These are phyloP conservation scores for Botryotinia globosa DNA, from an alignment of 2,329 filamentous ascomycete species.

Conservation along the genomic window DNA sequence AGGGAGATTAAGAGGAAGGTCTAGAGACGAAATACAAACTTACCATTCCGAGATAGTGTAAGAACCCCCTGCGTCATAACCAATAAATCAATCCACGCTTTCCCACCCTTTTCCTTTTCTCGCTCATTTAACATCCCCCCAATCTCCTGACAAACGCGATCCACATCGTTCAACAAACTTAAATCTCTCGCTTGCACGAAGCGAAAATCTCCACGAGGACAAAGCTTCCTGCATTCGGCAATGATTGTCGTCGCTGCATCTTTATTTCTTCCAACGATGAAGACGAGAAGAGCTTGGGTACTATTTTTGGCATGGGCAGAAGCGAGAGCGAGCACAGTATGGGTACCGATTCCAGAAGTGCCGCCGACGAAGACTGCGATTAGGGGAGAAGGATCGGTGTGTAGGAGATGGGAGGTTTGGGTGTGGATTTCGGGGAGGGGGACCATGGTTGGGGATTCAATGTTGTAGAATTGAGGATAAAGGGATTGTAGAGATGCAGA, in stretches of 20 bases:
- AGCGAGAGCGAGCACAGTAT: not conserved
- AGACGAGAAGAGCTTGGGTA: not conserved
- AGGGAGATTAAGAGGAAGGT: too few relatives aligned
- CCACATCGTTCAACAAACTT: not conserved
- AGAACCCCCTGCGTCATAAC: not conserved
- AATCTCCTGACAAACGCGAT: not conserved
- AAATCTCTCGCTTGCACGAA: not conserved
- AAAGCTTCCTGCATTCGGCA: not conserved
- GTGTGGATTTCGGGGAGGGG: not conserved
- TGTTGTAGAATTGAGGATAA: not conserved
- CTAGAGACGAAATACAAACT: not conserved
- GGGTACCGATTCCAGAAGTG: not conserved
- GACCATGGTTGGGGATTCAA: not conserved
- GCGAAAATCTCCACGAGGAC: not conserved
- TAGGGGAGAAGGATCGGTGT: not conserved
- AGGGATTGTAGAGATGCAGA: fast-evolving
- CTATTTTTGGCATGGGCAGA: not conserved
- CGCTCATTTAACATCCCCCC: too few relatives aligned
- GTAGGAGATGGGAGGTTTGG: not conserved
- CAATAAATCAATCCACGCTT: not conserved
- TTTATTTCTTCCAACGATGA: not conserved
- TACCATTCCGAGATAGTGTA: not conserved
- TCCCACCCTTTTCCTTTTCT: not conserved
- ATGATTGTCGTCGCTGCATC: not conserved
- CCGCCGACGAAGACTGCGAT: not conserved